These are phyloP conservation scores for Clonostachys chloroleuca DNA, from an alignment of 2,329 filamentous ascomycete genomes.

Conservation along the genomic window DNA sequence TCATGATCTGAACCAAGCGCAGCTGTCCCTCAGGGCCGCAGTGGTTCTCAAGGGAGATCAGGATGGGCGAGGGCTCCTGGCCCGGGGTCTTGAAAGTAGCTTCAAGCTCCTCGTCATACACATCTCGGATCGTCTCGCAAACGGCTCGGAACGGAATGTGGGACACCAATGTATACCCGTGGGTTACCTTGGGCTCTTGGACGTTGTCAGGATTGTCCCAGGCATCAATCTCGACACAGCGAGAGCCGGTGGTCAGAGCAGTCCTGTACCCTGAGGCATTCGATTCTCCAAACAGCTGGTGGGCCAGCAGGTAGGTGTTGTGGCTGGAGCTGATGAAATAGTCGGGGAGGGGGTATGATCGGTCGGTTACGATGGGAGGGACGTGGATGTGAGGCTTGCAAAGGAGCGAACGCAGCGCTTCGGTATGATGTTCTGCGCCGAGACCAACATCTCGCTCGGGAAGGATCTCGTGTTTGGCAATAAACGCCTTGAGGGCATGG, in stretches of 20 bases:
- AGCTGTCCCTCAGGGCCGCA: conserved; percentile 55
- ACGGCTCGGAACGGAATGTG: conserved; percentile 60
- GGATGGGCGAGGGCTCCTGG: conserved; percentile 47
- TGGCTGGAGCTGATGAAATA: conserved; percentile 72
- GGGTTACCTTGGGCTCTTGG: conserved; percentile 65
- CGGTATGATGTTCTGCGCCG: conserved; percentile 32
- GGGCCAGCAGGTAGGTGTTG: conserved; percentile 68
- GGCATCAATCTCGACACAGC: conserved; percentile 71
- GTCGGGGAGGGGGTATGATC: conserved; percentile 57
- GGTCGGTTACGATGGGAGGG: conserved; percentile 48
- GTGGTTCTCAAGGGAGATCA: conserved; percentile 66
- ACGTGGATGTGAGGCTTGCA: conserved; percentile 53
- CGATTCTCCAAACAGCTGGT: conserved; percentile 63
- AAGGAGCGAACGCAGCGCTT: conserved; percentile 44
- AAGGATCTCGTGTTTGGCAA: conserved; percentile 48
- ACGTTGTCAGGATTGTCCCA: conserved; percentile 61
- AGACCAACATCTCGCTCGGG: conserved; percentile 39
- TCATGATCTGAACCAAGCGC: conserved; percentile 61
- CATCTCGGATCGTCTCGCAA: conserved; percentile 61
- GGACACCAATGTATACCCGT: conserved; percentile 65
- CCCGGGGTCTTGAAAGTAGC: conserved; percentile 26
- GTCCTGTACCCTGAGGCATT: conserved; percentile 60
- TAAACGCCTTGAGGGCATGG: conserved; percentile 48
- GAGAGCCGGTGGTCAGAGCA: conserved; percentile 56
- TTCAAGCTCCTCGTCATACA: conserved; percentile 52